Conservation (phyloP, 2,329 filamentous ascomycete genomes). For the Pyrenophora graminea region DNA sequence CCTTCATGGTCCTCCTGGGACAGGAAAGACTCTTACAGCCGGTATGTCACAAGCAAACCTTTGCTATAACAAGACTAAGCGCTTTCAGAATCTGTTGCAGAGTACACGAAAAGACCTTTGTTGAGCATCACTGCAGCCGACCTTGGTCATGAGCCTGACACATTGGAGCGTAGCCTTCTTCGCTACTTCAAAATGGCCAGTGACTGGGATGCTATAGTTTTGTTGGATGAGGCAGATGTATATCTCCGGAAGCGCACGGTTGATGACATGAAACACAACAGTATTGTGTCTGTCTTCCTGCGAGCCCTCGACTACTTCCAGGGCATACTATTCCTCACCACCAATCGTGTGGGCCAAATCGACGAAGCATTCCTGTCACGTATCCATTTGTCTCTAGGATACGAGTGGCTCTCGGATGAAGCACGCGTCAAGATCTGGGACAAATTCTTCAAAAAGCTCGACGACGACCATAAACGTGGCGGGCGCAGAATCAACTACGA, state of each 20-base stretch:
- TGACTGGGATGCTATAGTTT: slow-evolving; percentile 33
- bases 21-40: slow-evolving; percentile 25
- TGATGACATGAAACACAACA: slow-evolving; percentile 39
- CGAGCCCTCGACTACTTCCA: slow-evolving; percentile 36
- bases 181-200: neutral
- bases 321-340: slow-evolving; percentile 41
- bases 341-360: slow-evolving; percentile 36
- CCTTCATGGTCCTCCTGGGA: slow-evolving; percentile 25
- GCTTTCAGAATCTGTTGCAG: neutral
- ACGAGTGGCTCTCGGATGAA: neutral
- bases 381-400: slow-evolving; percentile 22
- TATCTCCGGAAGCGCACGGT: slow-evolving; percentile 58
- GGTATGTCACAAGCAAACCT: neutral
- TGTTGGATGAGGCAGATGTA: slow-evolving; percentile 65
- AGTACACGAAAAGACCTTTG: neutral
- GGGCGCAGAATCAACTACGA: neutral
- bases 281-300: slow-evolving; percentile 43
- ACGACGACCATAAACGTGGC: neutral
- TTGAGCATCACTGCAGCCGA: neutral
- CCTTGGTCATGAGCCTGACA: neutral
- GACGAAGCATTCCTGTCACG: slow-evolving; percentile 35
- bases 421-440: neutral
- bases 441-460: neutral
- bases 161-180: neutral
- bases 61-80: neutral